Base-by-base conservation (phyloP, 2,329 filamentous ascomycete species). In the Aspergillus tamarii region DNA sequence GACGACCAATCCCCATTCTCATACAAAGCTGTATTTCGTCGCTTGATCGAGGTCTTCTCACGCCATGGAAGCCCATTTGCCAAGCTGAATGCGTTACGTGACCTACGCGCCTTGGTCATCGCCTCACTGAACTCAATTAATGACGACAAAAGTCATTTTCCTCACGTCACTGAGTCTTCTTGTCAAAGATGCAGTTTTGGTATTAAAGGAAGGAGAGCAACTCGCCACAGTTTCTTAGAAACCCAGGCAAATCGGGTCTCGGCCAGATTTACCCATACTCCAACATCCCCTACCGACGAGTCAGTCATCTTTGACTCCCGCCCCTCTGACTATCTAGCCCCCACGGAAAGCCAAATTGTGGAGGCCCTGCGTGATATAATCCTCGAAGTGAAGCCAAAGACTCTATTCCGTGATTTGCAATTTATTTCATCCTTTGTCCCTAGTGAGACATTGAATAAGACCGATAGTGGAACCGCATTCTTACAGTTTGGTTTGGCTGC, bases 401-500 rank as follows among this genome's bases (percentile, higher is more conserved):
- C 91, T 0, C 83, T 95, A 2, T 95, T 94, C 80, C 89, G 92
- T 7, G 92, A 94, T 72, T 77, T 95, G 53, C 92, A 95, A 73
- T 92, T 83, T 77, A 88, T 89, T 64, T 86, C 87, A 3, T 84
- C 87, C 0, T 87, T 89, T 65, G 82, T 88, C 4, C 85, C 87
- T 1, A 80, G 83, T 6, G 80, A 84, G 12, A 84, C 84, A 50
- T 78, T 89, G 14, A 86, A 87, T 76, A 84, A 85, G 69, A 85
- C 83, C 3, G 83, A 85, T 19, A 82, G 83, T 58, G 84, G 87
- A 45, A 95, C 93, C 70, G 92, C 94, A 0, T 98, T 98, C 76
- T 92, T 93, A 87, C 92, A 97, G 71, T 91, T 93, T 30, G 93
- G 92, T 0, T 85, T 97, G 7, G 94, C 95, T 0, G 93, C 94